Evolutionary conservation across 1,139 yeast genomes (phyloP), one percentile per base, ranked within the genome.

Genomic region (Taiozyma sp.): DNA sequence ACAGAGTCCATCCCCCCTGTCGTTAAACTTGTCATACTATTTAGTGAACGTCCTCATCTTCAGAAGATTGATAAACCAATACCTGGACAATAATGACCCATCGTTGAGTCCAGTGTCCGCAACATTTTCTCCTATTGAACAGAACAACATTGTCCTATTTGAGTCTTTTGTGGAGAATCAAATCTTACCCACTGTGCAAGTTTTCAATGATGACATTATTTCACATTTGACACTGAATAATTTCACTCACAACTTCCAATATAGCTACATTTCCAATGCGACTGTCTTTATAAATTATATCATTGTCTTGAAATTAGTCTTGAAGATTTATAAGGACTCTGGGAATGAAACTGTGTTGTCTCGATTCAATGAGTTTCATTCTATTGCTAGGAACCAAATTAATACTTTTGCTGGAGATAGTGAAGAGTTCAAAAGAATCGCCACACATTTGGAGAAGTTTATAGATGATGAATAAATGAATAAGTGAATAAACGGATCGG

Each of bases 21-120:
- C 66, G 2, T 51, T 65, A 45, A 58, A 54, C 47, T 49, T 65
- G 28, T 54, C 58, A 4, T 63, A 58, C 45, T 62, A 62, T 43
- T 50, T 62, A 3, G 34, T 63, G 23, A 44, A 54, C n/a, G 55
- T 63, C 27, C 44, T 63, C 8, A 58, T 56, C 16, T 62, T 60
- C 46, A 57, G 65, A 56, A 53, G 67, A 9, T 16, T 36, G 23
- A 36, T 36, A n/a, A 36, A 23, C 12, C 23, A 24, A 24, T 13
- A 13, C 19, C 1, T 38, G 46, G 23, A 23, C 32, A 13, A 29
- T 24, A 10, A 36, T 48, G 7, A 29, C 29, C 14, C 44, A 48
- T 9, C 4, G 13, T 9, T 6, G 16, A 14, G 41, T 51, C 22
- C 40, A n/a, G 23, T 36, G 10, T 36, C 40, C 13, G 16, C 40